Evolutionary conservation across 2,329 filamentous ascomycete genomes (phyloP), one percentile per base, ranked within the genome.

Genomic region (Metarhizium anisopliae): DNA sequence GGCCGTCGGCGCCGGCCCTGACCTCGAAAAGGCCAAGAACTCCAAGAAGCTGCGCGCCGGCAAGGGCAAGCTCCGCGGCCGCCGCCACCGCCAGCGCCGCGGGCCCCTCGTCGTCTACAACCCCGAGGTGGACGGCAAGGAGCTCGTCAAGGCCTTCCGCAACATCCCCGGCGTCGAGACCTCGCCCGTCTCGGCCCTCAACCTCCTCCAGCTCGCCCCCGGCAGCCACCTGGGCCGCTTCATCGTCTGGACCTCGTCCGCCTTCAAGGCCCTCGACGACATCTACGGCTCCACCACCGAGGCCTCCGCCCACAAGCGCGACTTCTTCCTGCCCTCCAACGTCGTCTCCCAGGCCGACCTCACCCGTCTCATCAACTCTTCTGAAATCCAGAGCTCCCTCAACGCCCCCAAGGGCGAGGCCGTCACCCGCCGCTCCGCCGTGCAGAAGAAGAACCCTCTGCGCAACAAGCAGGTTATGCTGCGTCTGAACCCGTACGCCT

Each of bases 381-480:
- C 90, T 71, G 94, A 99, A 82, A 88, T 97, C 76, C 94, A 99
- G 87, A 89, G 87, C 77, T 93, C 96, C 58, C 85, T 99, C 71
- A 86, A 89, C 68, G 90, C 87, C 60, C 90, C 92, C 76, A 94
- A 92, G 83, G 94, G 94, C 68, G 85, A 87, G 67, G 85, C 90
- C 72, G 78, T 85, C 72, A 95, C 91, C 77, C 96, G 96, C 86
- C 90, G 94, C 72, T 79, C 82, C 66, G 79, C 83, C 71, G 90
- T 96, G 66, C 93, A 96, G 85, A 99, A 99, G 91, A 97, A 97
- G 92, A 99, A 99, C 85, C 94, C 94, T 71, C 91, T 99, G 67
- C 83, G 82, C 79, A 99, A 99, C 89, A 95, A 91, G 86, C 94
- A 97, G 84, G 88, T 99, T 66, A 85, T 96, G 78, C 89, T 99